A percentile compares a stretch with the other conserved stretches of the same genome.
Evolutionary conservation across 495 filamentous ascomycete genomes (phyloP).

Genomic region (Penicillium silybi): DNA sequence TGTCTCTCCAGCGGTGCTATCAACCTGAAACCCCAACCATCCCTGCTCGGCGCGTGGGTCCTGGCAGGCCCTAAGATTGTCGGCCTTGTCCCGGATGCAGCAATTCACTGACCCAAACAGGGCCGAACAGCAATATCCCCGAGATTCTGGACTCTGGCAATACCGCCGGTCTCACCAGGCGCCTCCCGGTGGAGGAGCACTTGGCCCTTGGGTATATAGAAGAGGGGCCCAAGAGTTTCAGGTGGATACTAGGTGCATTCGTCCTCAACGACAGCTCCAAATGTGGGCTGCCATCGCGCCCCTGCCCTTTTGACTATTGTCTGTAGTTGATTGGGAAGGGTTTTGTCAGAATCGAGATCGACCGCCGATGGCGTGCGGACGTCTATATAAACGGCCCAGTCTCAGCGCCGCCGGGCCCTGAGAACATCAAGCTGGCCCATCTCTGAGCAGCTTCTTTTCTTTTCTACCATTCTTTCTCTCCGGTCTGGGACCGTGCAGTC

Average conservation of each 20-base stretch:
- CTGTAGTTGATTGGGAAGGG: conserved; percentile 19
- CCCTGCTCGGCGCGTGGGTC: conserved; percentile 25
- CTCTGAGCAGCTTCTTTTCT: conserved; percentile 12
- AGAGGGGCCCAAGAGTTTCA: conserved; percentile 17
- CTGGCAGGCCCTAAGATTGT: conserved; percentile 20
- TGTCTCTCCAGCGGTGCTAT: not conserved
- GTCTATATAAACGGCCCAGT: conserved; percentile 11
- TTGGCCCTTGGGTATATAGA: conserved; percentile 4
- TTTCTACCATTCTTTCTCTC: conserved; percentile 27
- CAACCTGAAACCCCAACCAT: conserved; percentile 21
- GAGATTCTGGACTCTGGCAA: not conserved
- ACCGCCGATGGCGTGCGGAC: not conserved
- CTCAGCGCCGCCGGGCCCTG: not conserved
- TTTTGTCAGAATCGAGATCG: conserved; percentile 9
- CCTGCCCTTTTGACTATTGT: conserved; percentile 1
- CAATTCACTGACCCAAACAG: not conserved
- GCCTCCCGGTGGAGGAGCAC: conserved; percentile 3
- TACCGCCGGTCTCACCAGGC: conserved; percentile 13
- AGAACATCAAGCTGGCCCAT: conserved; percentile 15
- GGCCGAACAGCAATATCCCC: not conserved
- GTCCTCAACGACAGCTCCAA: conserved; percentile 5
- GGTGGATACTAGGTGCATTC: conserved; percentile 2
- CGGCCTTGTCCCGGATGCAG: conserved; percentile 13
- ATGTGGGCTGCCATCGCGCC: not conserved
- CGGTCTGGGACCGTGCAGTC: conserved; percentile 36